Conservation (phyloP, 2,329 filamentous ascomycete species). For the Parafenestella ontariensis region DNA sequence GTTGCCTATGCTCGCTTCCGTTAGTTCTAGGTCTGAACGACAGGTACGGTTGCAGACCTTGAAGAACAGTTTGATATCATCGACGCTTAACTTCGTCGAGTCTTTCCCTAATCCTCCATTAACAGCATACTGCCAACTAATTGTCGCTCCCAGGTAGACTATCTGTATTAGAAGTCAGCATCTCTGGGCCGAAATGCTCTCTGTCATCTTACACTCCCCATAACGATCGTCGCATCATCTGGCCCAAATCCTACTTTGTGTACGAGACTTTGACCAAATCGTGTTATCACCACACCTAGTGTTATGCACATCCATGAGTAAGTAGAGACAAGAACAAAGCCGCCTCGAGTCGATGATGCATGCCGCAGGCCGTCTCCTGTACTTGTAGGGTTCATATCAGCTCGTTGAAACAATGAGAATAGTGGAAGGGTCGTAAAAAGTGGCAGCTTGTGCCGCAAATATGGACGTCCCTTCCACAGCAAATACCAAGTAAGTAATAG, state of each 20-base stretch:
- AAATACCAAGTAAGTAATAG: background rate
- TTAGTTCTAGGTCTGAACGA: background rate
- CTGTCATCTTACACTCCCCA: conserved; percentile 15
- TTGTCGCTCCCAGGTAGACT: conserved; percentile 14
- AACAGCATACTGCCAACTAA: conserved; percentile 24
- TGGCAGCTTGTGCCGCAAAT: background rate
- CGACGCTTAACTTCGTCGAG: conserved; percentile 1
- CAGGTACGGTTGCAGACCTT: conserved; percentile 11
- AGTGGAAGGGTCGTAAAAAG: background rate
- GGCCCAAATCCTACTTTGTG: conserved; percentile 21
- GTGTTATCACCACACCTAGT: conserved; percentile 14
- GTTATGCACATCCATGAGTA: conserved; percentile 26
- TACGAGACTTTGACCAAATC: conserved; percentile 15
- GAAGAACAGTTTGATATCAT: conserved; percentile 15
- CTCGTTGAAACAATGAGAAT: background rate
- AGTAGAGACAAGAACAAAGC: conserved; percentile 24
- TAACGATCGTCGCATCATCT: conserved; percentile 24
- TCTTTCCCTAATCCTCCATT: conserved; percentile 23
- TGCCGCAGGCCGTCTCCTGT: conserved; percentile 9
- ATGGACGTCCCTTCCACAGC: background rate
- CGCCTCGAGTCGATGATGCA: conserved; percentile 12
- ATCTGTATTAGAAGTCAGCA: conserved; percentile 14
- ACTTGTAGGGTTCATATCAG: too few relatives aligned
- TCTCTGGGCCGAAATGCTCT: background rate
- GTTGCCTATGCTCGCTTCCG: conserved; percentile 10